phyloP scores from a whole-genome alignment of 345 rosid genomes.

The Aethionema arabicum region DNA sequence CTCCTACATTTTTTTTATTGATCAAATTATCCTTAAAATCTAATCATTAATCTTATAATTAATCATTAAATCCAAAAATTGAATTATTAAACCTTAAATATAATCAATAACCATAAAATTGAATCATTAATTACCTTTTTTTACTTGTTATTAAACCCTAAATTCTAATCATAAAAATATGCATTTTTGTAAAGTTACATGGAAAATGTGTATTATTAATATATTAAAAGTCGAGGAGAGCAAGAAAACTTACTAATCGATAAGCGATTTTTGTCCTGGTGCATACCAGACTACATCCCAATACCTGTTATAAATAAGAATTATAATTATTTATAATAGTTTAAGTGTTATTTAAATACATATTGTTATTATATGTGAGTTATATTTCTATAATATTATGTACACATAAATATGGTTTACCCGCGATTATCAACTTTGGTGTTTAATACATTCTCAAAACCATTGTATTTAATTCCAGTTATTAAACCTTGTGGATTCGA shows the following conservation, averaged over 20 bases:
- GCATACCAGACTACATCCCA: constrained; percentile 84
- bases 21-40: too few relatives aligned
- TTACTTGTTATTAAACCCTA: too few relatives aligned
- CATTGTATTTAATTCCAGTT: constrained; percentile 57
- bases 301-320: constrained; percentile 43
- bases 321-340: not conserved
- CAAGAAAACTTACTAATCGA: constrained; percentile 34
- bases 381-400: not conserved
- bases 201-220: too few relatives aligned
- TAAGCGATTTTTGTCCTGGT: constrained; percentile 41
- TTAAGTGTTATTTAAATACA: not conserved
- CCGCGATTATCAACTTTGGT: constrained; percentile 47
- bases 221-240: not conserved
- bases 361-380: not conserved
- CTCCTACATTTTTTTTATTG: too few relatives aligned
- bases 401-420: constrained; percentile 34
- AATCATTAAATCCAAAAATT: too few relatives aligned
- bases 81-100: too few relatives aligned
- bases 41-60: too few relatives aligned
- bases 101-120: too few relatives aligned
- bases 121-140: too few relatives aligned
- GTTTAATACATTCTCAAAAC: constrained; percentile 58
- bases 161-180: too few relatives aligned
- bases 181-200: too few relatives aligned
- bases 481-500: constrained; percentile 64